Conservation (phyloP, 78 protist genomes). For the Speleostelium caveatum region DNA sequence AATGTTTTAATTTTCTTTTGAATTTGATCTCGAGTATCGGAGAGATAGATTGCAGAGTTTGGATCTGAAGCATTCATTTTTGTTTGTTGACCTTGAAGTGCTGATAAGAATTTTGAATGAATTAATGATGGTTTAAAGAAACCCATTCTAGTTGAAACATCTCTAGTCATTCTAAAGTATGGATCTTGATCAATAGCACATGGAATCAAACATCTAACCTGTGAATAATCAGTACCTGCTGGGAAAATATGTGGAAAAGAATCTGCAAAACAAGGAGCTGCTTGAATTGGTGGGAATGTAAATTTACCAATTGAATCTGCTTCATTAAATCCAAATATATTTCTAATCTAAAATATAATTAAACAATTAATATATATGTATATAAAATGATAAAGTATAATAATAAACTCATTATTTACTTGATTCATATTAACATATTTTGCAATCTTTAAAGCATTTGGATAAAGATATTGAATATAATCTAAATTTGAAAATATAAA, state of each 20-base stretch:
- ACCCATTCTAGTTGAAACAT: constrained; percentile 96
- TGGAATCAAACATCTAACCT: constrained; percentile 98
- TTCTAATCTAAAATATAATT: constrained; percentile 25
- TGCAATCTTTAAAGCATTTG: constrained; percentile 71
- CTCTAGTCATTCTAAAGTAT: constrained; percentile 99
- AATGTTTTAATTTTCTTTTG: constrained; percentile 88
- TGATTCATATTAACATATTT: constrained; percentile 72
- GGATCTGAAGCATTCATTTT: constrained; percentile 96
- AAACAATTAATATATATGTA: too few relatives aligned
- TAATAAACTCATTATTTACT: too few relatives aligned
- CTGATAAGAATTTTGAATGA: constrained; percentile 97
- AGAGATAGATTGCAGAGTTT: constrained; percentile 92
- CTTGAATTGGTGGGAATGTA: constrained; percentile 98
- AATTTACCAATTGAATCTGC: constrained; percentile 87
- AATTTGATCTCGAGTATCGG: constrained; percentile 96
- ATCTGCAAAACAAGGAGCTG: constrained; percentile 96
- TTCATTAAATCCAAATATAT: constrained; percentile 92
- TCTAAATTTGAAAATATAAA: constrained; percentile 98
- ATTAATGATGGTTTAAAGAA: constrained; percentile 95
- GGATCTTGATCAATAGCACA: constrained; percentile 99
- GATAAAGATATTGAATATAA: constrained; percentile 87
- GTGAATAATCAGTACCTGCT: constrained; percentile 20
- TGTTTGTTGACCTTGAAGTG: constrained; percentile 92
- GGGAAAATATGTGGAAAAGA: constrained; percentile 98
- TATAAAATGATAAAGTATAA: too few relatives aligned